Evolutionary conservation across 495 filamentous ascomycete species (phyloP).

Genomic region (Xylaria scruposa): DNA sequence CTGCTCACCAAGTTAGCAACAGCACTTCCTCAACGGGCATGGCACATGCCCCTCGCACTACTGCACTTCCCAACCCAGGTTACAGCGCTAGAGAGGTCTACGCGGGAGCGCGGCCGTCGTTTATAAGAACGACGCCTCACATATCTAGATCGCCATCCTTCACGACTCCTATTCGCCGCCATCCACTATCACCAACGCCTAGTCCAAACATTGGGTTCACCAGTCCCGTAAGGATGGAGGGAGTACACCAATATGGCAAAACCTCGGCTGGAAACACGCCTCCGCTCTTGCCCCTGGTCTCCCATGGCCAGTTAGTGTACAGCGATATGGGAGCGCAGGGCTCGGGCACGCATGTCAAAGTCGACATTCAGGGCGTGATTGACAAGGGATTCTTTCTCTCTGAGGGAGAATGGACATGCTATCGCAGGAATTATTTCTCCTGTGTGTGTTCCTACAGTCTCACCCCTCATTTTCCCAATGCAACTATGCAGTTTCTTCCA

Average conservation of each 20-base stretch:
- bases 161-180: constrained; percentile 52
- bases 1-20: constrained; percentile 52
- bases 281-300: constrained; percentile 64
- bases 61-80: constrained; percentile 56
- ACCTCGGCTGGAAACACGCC: constrained; percentile 54
- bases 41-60: constrained; percentile 61
- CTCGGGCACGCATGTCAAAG: constrained; percentile 58
- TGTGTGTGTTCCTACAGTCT: constrained; percentile 83
- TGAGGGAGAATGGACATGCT: constrained; percentile 94
- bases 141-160: constrained; percentile 57
- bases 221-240: constrained; percentile 56
- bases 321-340: constrained; percentile 55
- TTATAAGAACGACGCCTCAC: constrained; percentile 55
- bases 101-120: constrained; percentile 54
- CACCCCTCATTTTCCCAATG: constrained; percentile 48
- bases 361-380: constrained; percentile 83
- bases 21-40: constrained; percentile 58
- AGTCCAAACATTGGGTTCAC: constrained; percentile 50
- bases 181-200: constrained; percentile 59
- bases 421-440: constrained; percentile 93
- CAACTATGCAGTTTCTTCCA: constrained; percentile 48
- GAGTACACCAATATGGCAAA: constrained; percentile 46
- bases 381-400: constrained; percentile 91
- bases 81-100: constrained; percentile 59
- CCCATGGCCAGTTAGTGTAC: constrained; percentile 64